phyloP scores from a whole-genome alignment of 2,329 filamentous ascomycete species.

The Pyrenochaeta sp. region DNA sequence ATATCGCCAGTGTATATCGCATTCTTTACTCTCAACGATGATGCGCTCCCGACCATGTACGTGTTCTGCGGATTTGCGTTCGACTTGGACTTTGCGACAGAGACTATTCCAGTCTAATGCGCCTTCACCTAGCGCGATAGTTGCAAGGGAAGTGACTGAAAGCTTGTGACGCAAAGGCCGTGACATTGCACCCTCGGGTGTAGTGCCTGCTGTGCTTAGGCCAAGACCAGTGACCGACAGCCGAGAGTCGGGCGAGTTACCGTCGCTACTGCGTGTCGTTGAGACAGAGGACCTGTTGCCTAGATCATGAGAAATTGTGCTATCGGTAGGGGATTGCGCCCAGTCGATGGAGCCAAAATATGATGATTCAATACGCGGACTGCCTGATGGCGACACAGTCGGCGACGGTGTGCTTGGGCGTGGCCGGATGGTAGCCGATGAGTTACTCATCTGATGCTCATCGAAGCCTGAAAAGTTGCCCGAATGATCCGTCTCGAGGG shows the following conservation, averaged over 20 bases:
- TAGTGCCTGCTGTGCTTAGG: slow-evolving; percentile 28
- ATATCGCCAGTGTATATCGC: slow-evolving; percentile 40
- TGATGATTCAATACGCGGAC: slow-evolving; percentile 19
- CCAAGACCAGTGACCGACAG: slow-evolving; percentile 11
- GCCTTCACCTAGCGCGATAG: slow-evolving; percentile 34
- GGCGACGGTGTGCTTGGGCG: slow-evolving; percentile 15
- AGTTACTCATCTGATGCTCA: slow-evolving; percentile 16
- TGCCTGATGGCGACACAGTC: slow-evolving; percentile 20
- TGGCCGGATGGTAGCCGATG: slow-evolving; percentile 23
- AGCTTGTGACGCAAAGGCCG: slow-evolving; percentile 22
- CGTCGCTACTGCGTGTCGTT: slow-evolving; percentile 24
- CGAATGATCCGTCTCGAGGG: slow-evolving; percentile 34
- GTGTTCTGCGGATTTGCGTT: slow-evolving; percentile 25
- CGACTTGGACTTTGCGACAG: slow-evolving; percentile 37
- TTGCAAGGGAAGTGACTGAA: slow-evolving; percentile 32
- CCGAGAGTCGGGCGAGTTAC: slow-evolving; percentile 21
- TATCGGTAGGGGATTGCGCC: slow-evolving; percentile 18
- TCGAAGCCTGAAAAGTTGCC: slow-evolving; percentile 28
- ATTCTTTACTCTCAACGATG: slow-evolving; percentile 22
- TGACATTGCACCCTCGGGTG: slow-evolving; percentile 25
- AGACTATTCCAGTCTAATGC: slow-evolving; percentile 43
- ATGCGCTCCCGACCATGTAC: slow-evolving; percentile 7
- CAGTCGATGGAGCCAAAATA: slow-evolving; percentile 28
- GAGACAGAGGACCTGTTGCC: slow-evolving; percentile 30
- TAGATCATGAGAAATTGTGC: slow-evolving; percentile 1